These are phyloP conservation scores for Endocarpon pusillum DNA, from an alignment of 495 filamentous ascomycete species.

Conservation along the genomic window DNA sequence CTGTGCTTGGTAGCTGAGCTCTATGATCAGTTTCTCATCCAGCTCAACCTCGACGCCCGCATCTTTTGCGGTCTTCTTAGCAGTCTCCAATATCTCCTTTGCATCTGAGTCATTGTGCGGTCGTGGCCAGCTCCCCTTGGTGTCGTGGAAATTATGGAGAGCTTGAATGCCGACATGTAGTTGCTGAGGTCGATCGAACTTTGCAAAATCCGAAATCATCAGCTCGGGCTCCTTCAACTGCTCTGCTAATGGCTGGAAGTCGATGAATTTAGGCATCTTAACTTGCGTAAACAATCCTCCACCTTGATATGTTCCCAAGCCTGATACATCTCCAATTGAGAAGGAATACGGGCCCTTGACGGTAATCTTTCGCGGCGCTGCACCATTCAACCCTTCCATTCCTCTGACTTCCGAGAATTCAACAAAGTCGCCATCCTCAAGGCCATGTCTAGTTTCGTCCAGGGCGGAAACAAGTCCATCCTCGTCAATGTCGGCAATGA, in stretches of 20 bases:
- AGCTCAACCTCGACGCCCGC: constrained; percentile 62
- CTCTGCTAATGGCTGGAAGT: constrained; percentile 63
- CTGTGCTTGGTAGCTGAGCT: constrained; percentile 88
- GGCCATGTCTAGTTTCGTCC: constrained; percentile 87
- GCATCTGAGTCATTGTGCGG: constrained; percentile 79
- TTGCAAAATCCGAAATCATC: constrained; percentile 87
- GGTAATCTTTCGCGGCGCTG: constrained; percentile 69
- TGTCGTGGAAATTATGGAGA: constrained; percentile 63
- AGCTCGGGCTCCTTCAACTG: constrained; percentile 77
- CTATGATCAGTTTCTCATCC: constrained; percentile 81
- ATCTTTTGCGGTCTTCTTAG: constrained; percentile 46
- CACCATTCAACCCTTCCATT: constrained; percentile 76
- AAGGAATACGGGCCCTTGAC: constrained; percentile 96
- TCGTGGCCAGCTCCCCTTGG: constrained; percentile 49
- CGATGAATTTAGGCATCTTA: constrained; percentile 90
- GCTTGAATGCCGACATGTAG: constrained; percentile 89
- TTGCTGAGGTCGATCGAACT: constrained; percentile 84
- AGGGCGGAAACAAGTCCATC: constrained; percentile 84
- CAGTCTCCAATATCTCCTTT: constrained; percentile 50
- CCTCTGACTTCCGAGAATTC: constrained; percentile 87
- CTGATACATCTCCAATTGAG: constrained; percentile 84
- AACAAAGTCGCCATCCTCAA: constrained; percentile 93
- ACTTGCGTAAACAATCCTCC: constrained; percentile 88
- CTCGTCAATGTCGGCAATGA: constrained; percentile 75
- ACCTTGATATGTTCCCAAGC: constrained; percentile 64